A percentile compares a stretch with the other conserved stretches of the same genome.
Conservation (phyloP, 768 basidiomycete genomes). For the Kwoniella sp. region DNA sequence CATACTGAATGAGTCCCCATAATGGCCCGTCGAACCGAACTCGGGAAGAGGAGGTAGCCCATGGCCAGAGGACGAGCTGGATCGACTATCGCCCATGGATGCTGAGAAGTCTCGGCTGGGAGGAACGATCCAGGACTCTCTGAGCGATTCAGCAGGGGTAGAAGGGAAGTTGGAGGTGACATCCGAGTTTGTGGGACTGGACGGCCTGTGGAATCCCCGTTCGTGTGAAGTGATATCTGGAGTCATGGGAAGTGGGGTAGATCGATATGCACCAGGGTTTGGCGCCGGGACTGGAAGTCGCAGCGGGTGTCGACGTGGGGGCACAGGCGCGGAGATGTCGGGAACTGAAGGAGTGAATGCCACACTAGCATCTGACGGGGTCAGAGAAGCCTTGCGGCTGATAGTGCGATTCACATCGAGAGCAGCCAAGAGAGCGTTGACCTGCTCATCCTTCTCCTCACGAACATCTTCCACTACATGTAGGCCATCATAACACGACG, state of each 20-base stretch:
- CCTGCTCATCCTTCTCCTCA: constrained; percentile 5
- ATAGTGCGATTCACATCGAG: constrained; percentile 8
- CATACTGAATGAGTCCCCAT: background rate
- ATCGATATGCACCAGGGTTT: background rate
- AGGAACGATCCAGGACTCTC: constrained; percentile 26
- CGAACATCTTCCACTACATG: background rate
- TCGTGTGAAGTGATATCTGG: constrained; percentile 14
- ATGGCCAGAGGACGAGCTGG: constrained; percentile 11
- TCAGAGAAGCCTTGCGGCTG: constrained; percentile 1
- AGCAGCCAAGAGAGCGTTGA: constrained; percentile 25
- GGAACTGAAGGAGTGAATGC: background rate
- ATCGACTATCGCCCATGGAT: constrained; percentile 20
- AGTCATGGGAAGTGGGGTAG: constrained; percentile 3
- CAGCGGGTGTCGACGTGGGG: constrained; percentile 10
- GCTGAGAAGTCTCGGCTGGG: constrained; percentile 4
- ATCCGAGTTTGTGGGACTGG: constrained; percentile 33
- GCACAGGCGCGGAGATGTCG: background rate
- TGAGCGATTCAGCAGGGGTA: constrained; percentile 29
- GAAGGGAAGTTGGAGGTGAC: constrained; percentile 28
- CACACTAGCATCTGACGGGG: background rate
- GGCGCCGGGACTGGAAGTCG: constrained; percentile 3
- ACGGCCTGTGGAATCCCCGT: constrained; percentile 12
- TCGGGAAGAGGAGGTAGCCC: constrained; percentile 17
- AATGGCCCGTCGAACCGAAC: background rate
- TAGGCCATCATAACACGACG: background rate